Conservation (phyloP, 345 rosid species). For the Fremontodendron californicum region DNA sequence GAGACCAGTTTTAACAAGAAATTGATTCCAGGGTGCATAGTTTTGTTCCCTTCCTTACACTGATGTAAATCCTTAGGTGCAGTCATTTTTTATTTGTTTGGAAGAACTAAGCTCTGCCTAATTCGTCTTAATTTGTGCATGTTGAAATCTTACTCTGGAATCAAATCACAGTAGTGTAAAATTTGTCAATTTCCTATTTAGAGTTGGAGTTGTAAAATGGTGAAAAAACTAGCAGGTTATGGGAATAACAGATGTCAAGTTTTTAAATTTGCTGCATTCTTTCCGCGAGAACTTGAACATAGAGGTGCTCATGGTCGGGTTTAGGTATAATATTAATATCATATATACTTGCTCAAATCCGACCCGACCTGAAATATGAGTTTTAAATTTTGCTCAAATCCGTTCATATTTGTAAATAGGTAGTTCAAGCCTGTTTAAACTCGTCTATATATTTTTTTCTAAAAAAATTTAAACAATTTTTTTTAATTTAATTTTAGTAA, state of each 20-base stretch:
- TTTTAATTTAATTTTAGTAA: too few relatives aligned
- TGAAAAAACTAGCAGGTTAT: not conserved
- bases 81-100: not conserved
- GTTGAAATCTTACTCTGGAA: not conserved
- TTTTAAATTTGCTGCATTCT: not conserved
- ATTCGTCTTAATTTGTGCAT: not conserved
- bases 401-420: too few relatives aligned
- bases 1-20: not conserved
- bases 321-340: too few relatives aligned
- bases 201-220: not conserved
- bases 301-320: too few relatives aligned
- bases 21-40: conserved; percentile 3
- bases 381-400: too few relatives aligned
- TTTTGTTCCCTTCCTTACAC: conserved; percentile 9
- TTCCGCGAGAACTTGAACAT: too few relatives aligned
- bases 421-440: too few relatives aligned
- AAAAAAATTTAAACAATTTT: too few relatives aligned
- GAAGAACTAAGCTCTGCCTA: not conserved
- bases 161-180: not conserved
- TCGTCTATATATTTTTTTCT: too few relatives aligned
- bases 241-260: not conserved
- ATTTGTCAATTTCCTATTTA: not conserved
- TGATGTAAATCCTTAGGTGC: conserved; percentile 25
- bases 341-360: too few relatives aligned
- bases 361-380: too few relatives aligned